phyloP scores from a whole-genome alignment of 1,139 yeast species.

The Yueomyces sp. region DNA sequence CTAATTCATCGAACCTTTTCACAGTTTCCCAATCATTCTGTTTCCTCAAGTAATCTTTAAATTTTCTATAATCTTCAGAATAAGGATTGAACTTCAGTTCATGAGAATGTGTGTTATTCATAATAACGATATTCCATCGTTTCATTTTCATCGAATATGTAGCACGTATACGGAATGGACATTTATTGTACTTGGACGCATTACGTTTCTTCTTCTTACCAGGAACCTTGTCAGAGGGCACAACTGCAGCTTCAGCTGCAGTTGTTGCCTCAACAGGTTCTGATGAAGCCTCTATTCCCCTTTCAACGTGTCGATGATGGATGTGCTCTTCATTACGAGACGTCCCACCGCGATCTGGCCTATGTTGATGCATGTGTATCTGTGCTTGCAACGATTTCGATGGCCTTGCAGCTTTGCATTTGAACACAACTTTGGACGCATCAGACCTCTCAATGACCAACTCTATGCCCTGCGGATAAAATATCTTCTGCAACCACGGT shows the following conservation, averaged over 20 bases:
- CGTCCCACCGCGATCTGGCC: conserved; percentile 4
- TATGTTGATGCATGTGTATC: background rate
- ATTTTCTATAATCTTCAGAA: conserved; percentile 24
- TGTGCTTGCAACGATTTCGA: conserved; percentile 8
- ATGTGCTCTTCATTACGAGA: background rate
- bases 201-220: conserved; percentile 19
- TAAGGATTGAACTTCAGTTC: conserved; percentile 22
- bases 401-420: conserved; percentile 39
- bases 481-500: conserved; percentile 50
- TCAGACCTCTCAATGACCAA: conserved; percentile 64
- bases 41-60: conserved; percentile 18
- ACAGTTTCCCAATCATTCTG: conserved; percentile 21
- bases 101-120: conserved; percentile 39
- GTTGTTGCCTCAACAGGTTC: background rate
- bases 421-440: conserved; percentile 53
- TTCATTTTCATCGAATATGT: conserved; percentile 44
- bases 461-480: conserved; percentile 39
- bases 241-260: background rate
- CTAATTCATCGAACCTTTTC: conserved; percentile 25
- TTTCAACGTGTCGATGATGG: background rate
- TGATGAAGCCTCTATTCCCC: background rate
- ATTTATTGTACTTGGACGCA: conserved; percentile 28
- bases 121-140: conserved; percentile 49
- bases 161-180: conserved; percentile 63
- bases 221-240: background rate